These are phyloP conservation scores for Obelidium mucronatum DNA, from an alignment of 192 early-diverging fungal species.

Conservation along the genomic window DNA sequence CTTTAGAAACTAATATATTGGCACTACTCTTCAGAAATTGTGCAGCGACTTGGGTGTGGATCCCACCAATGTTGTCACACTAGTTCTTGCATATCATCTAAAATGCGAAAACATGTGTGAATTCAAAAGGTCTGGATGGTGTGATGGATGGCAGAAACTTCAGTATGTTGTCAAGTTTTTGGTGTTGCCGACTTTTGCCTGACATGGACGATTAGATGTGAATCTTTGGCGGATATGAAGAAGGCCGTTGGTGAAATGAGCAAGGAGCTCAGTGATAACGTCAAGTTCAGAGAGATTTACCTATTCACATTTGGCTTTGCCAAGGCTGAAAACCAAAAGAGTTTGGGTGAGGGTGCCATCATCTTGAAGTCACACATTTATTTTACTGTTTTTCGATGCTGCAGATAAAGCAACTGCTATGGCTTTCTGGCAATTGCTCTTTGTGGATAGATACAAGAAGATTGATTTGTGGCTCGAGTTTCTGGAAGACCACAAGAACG, in stretches of 20 bases:
- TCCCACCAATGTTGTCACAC: constrained; percentile 74
- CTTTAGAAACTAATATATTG: not conserved
- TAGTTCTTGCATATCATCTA: constrained; percentile 75
- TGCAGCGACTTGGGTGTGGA: constrained; percentile 76
- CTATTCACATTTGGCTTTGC: constrained; percentile 82
- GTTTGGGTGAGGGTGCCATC: constrained; percentile 73
- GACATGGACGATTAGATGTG: constrained; percentile 50
- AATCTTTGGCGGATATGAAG: constrained; percentile 73
- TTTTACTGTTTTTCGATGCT: not conserved
- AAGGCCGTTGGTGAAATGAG: constrained; percentile 55
- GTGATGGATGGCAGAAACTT: constrained; percentile 75
- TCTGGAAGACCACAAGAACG: constrained; percentile 72
- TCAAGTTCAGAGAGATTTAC: constrained; percentile 74
- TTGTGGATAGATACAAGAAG: constrained; percentile 64
- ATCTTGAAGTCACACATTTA: not conserved
- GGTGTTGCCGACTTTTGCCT: no score
- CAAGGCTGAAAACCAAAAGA: constrained; percentile 72
- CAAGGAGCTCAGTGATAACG: constrained; percentile 61
- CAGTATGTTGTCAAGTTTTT: constrained; percentile 42
- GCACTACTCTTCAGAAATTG: constrained; percentile 39
- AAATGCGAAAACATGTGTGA: constrained; percentile 76
- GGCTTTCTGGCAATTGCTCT: constrained; percentile 76
- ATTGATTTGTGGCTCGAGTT: constrained; percentile 77
- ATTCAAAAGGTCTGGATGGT: constrained; percentile 73
- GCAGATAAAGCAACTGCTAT: constrained; percentile 77